Base-by-base conservation (phyloP, 2,329 filamentous ascomycete species). In the Hortaea werneckii region DNA sequence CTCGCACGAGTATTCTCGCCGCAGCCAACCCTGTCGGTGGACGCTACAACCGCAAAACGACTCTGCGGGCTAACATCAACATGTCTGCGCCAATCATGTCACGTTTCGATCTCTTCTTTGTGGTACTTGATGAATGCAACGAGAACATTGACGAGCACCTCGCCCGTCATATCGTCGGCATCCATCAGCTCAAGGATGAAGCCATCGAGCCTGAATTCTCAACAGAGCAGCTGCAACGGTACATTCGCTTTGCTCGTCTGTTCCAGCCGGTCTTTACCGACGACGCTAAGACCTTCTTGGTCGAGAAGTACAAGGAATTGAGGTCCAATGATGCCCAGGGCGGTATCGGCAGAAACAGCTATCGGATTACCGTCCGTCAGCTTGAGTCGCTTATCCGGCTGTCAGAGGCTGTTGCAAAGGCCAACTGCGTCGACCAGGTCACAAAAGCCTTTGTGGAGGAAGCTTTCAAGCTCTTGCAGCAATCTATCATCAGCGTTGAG, bases 1-100 rank as follows among this genome's bases (percentile, higher is more conserved):
- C 92, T 2, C 81, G 92, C 45, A 95, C 92, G 0, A 92, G 85
- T 40, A 96, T 98, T 58, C 82, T 98, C 11, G 92, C 92, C 0
- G 92, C 92, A 5, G 92, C 92, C 29, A 98, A 98, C 66, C 92
- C 92, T 0, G 87, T 98, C 4, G 87, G 87, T 28, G 92, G 92
- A 9, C 81, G 92, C n/a, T 94, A 98, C 69, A 94, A 98, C 70
- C 85, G 90, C 59, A 98, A 96, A 72, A 83, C 85, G 0, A 95
- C 92, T 0, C 77, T 98, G 5, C 80, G 92, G 43, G 81, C 87
- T 52, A 98, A 98, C 66, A 90, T 98, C 69, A 96, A 96, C 71
- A 95, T 98, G 86, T 90, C 84, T 27, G 92, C 92, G 1, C 92
- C 92, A 48, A 98, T 98, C 72, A 98, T 98, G 92, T 95, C 87